Evolutionary conservation across 2,329 filamentous ascomycete genomes (phyloP).

Genomic region (Penicillium sp.): DNA sequence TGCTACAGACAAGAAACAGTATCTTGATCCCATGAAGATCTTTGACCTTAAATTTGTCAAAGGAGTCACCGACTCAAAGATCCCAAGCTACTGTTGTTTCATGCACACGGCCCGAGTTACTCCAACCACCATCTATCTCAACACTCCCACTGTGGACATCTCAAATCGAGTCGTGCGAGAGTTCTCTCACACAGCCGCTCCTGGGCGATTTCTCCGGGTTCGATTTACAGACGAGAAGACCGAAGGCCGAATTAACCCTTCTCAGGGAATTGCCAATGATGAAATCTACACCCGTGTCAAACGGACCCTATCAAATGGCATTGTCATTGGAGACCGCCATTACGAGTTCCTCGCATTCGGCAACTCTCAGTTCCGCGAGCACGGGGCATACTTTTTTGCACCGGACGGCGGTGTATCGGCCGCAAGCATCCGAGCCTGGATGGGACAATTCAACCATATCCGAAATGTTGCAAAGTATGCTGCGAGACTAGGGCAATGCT

Average conservation of each 20-base stretch:
- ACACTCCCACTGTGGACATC: constrained; percentile 73
- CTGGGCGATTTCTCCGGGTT: constrained; percentile 81
- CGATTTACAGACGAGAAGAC: constrained; percentile 81
- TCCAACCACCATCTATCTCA: constrained; percentile 75
- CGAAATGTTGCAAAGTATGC: constrained; percentile 82
- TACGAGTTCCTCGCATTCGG: constrained; percentile 93
- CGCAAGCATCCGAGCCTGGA: constrained; percentile 74
- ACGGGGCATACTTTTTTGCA: constrained; percentile 90
- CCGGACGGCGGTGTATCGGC: constrained; percentile 64
- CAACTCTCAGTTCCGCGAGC: constrained; percentile 89
- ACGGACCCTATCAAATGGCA: constrained; percentile 69
- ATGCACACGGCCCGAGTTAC: constrained; percentile 76
- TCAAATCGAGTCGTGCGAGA: constrained; percentile 82
- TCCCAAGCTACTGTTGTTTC: constrained; percentile 70
- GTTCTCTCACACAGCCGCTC: constrained; percentile 59
- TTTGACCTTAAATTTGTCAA: constrained; percentile 54
- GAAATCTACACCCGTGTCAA: constrained; percentile 71
- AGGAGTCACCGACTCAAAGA: constrained; percentile 49
- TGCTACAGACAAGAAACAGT: constrained; percentile 58
- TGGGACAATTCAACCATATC: constrained; percentile 82
- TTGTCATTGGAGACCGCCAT: constrained; percentile 72
- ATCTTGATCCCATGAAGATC: constrained; percentile 68
- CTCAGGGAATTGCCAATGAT: constrained; percentile 57
- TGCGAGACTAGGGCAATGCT: constrained; percentile 87
- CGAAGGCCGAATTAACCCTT: constrained; percentile 58